Conservation (phyloP, 2,329 filamentous ascomycete genomes). For the Pyrenophora seminiperda region DNA sequence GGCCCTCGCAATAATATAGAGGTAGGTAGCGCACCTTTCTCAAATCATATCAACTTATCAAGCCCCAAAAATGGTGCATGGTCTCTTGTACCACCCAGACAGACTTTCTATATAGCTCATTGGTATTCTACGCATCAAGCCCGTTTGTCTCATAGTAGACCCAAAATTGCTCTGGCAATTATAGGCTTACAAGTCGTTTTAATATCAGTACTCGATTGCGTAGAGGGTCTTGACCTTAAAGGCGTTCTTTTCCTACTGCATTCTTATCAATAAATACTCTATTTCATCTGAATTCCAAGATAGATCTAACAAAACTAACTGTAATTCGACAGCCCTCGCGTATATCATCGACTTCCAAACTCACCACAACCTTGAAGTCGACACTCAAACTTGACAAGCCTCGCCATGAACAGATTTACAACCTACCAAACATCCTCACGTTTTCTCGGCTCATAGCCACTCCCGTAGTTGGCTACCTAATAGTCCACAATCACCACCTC, state of each 20-base stretch:
- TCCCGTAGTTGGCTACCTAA: slow-evolving; percentile 84
- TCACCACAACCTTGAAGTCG: slow-evolving; percentile 37
- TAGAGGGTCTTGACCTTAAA: too few species aligned
- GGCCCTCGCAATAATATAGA: slow-evolving; percentile 8
- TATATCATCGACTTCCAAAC: slow-evolving; percentile 24
- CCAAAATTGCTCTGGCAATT: too few species aligned
- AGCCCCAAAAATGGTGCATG: too few species aligned
- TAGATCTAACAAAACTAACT: slow-evolving; percentile 5
- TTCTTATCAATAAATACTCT: too few species aligned
- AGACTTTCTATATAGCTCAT: too few species aligned
- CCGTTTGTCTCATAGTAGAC: too few species aligned
- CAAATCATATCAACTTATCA: neutral
- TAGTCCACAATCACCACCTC: slow-evolving; percentile 79
- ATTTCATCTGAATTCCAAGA: neutral
- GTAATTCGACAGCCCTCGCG: slow-evolving; percentile 1
- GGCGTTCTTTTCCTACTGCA: too few species aligned
- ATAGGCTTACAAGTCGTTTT: too few species aligned
- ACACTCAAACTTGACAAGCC: slow-evolving; percentile 37
- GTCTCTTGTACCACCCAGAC: too few species aligned
- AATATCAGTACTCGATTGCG: too few species aligned
- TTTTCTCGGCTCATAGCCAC: slow-evolving; percentile 82
- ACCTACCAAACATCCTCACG: slow-evolving; percentile 91
- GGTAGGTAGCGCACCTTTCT: slow-evolving; percentile 18
- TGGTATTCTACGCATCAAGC: too few species aligned
- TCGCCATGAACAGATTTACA: slow-evolving; percentile 86